phyloP scores from a whole-genome alignment of 1,284 basidiomycete species.

The Macrocybe sp. region DNA sequence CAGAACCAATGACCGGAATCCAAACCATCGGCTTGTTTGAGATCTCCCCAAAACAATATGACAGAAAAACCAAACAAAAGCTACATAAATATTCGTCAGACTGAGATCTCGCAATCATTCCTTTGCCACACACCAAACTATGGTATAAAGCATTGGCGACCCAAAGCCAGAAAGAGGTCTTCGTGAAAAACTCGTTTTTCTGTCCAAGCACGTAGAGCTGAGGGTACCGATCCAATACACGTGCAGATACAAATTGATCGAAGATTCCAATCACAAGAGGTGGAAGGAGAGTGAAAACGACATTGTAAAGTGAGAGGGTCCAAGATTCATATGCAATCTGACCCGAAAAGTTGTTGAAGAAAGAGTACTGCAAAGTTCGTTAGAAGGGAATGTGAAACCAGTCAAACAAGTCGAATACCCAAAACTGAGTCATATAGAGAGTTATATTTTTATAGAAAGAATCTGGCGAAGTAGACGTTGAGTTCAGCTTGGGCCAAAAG shows the following conservation, averaged over 20 bases:
- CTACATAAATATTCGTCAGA: constrained; percentile 31
- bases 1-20: constrained; percentile 97
- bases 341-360: constrained; percentile 98
- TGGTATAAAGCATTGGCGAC: constrained; percentile 92
- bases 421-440: constrained; percentile 97
- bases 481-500: constrained; percentile 2
- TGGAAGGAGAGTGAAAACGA: constrained; percentile 91
- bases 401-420: constrained; percentile 50
- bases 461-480: constrained; percentile 40
- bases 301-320: constrained; percentile 94
- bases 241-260: constrained; percentile 96
- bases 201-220: constrained; percentile 94
- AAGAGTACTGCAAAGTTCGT: constrained; percentile 70
- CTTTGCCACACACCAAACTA: constrained; percentile 64
- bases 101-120: neutral
- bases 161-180: constrained; percentile 94
- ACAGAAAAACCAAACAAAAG: constrained; percentile 86
- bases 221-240: constrained; percentile 95
- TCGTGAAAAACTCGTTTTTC: constrained; percentile 88
- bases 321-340: constrained; percentile 98
- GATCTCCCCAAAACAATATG: constrained; percentile 88
- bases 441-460: constrained; percentile 98
- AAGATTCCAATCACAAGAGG: constrained; percentile 97
- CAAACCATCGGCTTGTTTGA: constrained; percentile 76
- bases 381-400: constrained; percentile 5